Percentiles rank a stretch among this genome's conserved stretches.
Conservation (phyloP, 177 flowering plant species). For the Vitis hybrid region DNA sequence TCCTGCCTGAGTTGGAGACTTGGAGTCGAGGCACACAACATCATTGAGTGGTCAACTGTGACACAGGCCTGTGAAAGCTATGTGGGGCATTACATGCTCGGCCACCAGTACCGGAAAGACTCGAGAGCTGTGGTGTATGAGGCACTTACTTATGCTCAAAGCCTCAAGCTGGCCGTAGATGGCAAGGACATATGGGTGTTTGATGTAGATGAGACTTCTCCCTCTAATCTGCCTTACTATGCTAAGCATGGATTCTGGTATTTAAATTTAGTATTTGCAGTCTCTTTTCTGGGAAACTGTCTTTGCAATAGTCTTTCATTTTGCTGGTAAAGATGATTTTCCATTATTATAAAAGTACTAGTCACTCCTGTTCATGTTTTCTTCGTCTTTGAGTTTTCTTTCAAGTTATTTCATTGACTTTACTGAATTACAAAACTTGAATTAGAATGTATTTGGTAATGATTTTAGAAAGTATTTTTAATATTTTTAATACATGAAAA, state of each 20-base stretch:
- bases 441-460: too few species aligned
- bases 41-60: conserved; percentile 33
- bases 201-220: conserved; percentile 45
- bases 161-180: conserved; percentile 22
- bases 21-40: conserved; percentile 50
- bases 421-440: too few species aligned
- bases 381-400: too few species aligned
- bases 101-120: conserved; percentile 43
- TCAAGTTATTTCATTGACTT: too few species aligned
- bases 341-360: too few species aligned
- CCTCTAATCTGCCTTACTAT: conserved; percentile 42
- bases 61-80: conserved; percentile 43
- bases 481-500: rapidly evolving
- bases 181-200: conserved; percentile 42
- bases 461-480: too few species aligned
- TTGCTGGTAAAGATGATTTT: too few species aligned
- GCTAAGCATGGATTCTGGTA: conserved; percentile 39
- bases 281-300: too few species aligned
- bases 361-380: too few species aligned
- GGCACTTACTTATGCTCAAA: conserved; percentile 28
- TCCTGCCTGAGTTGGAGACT: conserved; percentile 55
- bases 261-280: too few species aligned
- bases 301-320: too few species aligned
- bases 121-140: conserved; percentile 17
- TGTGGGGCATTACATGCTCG: conserved; percentile 44